Conservation (phyloP, 495 filamentous ascomycete species). For the Chaetomium cochliodes region DNA sequence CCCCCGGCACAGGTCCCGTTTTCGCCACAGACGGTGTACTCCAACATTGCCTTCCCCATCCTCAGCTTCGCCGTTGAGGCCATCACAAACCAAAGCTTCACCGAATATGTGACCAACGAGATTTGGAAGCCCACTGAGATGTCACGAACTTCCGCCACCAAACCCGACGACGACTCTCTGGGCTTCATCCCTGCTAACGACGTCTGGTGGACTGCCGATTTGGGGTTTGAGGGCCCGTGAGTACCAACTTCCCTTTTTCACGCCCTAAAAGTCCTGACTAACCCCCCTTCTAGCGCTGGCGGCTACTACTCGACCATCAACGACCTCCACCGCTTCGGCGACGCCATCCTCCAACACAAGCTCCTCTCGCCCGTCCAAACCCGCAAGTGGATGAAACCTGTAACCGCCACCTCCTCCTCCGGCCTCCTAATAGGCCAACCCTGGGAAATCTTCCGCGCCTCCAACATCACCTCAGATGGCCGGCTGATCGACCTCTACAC, state of each 20-base stretch:
- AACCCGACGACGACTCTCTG: conserved; percentile 34
- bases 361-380: conserved; percentile 47
- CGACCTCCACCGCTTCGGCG: conserved; percentile 52
- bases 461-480: conserved; percentile 38
- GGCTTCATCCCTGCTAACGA: conserved; percentile 44
- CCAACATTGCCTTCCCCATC: conserved; percentile 43
- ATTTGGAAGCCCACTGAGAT: conserved; percentile 46
- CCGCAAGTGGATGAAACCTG: conserved; percentile 57
- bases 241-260: conserved; percentile 19
- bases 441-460: conserved; percentile 54
- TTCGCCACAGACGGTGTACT: conserved; percentile 41
- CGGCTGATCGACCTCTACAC: conserved; percentile 55
- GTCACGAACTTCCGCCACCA: conserved; percentile 38
- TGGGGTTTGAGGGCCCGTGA: conserved; percentile 49
- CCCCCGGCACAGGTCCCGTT: conserved; percentile 40
- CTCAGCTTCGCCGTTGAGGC: conserved; percentile 42
- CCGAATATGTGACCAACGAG: conserved; percentile 30
- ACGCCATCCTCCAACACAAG: conserved; percentile 49
- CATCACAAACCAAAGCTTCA: conserved; percentile 37
- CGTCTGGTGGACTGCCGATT: conserved; percentile 42
- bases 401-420: conserved; percentile 46
- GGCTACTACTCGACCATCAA: conserved; percentile 54
- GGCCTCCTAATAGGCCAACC: conserved; percentile 50
- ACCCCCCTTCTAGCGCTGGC: conserved; percentile 35
- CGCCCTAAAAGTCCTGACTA: conserved; percentile 9